Conservation (phyloP, 352 stramenopile species). For the Globisporangium canariense region DNA sequence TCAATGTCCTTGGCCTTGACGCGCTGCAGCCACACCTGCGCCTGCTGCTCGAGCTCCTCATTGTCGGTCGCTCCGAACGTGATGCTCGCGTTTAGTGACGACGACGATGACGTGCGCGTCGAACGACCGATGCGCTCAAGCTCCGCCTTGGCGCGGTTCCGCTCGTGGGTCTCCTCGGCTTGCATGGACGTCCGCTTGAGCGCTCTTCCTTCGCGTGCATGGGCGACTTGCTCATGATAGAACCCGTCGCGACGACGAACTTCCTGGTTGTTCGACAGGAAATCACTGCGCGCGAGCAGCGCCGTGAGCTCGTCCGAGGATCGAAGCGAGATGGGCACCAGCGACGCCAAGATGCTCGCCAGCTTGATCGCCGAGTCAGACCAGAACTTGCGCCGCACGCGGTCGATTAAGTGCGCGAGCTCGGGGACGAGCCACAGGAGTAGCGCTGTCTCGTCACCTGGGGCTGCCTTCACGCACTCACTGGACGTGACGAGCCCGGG, state of each 20-base stretch:
- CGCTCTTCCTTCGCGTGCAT: conserved; percentile 66
- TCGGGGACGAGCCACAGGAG: conserved; percentile 78
- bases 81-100: neutral
- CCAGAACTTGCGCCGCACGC: conserved; percentile 64
- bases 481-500: conserved; percentile 48
- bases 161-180: conserved; percentile 57
- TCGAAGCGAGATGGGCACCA: conserved; percentile 58
- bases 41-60: conserved; percentile 30
- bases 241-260: conserved; percentile 74
- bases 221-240: conserved; percentile 82
- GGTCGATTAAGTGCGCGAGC: conserved; percentile 60
- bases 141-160: conserved; percentile 53
- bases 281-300: conserved; percentile 58
- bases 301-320: conserved; percentile 63
- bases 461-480: conserved; percentile 53
- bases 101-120: conserved; percentile 34
- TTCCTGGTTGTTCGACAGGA: conserved; percentile 68
- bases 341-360: conserved; percentile 55
- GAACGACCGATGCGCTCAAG: conserved; percentile 68
- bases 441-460: conserved; percentile 74
- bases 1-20: conserved; percentile 85
- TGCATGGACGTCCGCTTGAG: conserved; percentile 55
- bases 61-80: conserved; percentile 22
- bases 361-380: conserved; percentile 68
- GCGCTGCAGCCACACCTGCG: conserved; percentile 74